phyloP scores from a whole-genome alignment of 345 rosid genomes.

The Abelmoschus esculentus region DNA sequence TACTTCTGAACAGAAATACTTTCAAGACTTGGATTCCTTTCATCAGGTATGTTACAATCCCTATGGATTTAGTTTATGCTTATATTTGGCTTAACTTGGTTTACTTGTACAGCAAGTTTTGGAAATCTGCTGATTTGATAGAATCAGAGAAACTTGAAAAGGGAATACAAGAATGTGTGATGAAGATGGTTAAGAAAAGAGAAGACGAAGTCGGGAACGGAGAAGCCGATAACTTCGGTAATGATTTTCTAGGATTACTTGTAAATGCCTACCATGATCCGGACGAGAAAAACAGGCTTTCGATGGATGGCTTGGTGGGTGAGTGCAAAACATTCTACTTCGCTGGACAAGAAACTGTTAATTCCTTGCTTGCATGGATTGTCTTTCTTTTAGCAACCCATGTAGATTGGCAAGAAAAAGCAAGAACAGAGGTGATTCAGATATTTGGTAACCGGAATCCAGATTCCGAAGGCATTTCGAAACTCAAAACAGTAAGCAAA shows the following conservation, averaged over 20 bases:
- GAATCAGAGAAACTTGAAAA: slow-evolving; percentile 14
- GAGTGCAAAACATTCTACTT: slow-evolving; percentile 38
- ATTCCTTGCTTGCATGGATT: slow-evolving; percentile 30
- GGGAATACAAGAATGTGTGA: slow-evolving; percentile 13
- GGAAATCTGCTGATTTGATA: not conserved
- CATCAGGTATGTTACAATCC: not conserved
- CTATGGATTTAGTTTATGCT: not conserved
- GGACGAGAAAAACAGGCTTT: slow-evolving; percentile 18
- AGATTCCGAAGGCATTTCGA: slow-evolving; percentile 20
- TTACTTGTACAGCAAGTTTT: not conserved
- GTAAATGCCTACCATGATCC: slow-evolving; percentile 16
- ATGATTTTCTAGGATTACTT: slow-evolving; percentile 29
- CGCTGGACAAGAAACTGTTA: slow-evolving; percentile 32
- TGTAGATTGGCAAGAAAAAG: slow-evolving; percentile 41
- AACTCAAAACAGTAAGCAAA: slow-evolving; percentile 27
- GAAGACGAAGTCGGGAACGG: slow-evolving; percentile 11
- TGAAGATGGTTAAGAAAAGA: slow-evolving; percentile 23
- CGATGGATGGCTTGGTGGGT: slow-evolving; percentile 27
- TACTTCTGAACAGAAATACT: not conserved
- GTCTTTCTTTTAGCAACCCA: slow-evolving; percentile 32
- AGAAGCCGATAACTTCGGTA: slow-evolving; percentile 9
- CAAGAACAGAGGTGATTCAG: slow-evolving; percentile 20
- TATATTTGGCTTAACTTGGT: not conserved
- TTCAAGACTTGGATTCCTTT: not conserved
- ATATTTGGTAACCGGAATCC: slow-evolving; percentile 23